phyloP scores from a whole-genome alignment of 2,329 filamentous ascomycete genomes.

The Dendrostoma leiphaemia region DNA sequence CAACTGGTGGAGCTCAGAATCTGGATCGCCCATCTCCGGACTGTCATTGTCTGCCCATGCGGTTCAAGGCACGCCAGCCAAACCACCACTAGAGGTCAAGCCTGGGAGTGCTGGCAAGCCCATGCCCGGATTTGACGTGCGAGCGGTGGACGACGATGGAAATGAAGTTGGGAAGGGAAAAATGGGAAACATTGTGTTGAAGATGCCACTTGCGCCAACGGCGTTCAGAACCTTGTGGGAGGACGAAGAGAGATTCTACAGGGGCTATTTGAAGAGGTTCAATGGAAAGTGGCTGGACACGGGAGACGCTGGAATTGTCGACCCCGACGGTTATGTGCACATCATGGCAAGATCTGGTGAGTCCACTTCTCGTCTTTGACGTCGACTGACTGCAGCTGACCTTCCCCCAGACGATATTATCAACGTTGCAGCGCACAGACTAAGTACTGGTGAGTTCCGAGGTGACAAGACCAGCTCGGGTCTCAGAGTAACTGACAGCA shows the following conservation, averaged over 20 bases:
- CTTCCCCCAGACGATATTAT: constrained; percentile 72
- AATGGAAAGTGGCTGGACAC: constrained; percentile 83
- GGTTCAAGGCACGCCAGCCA: constrained; percentile 32
- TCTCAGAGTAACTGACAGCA: constrained; percentile 7
- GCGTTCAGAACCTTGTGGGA: constrained; percentile 84
- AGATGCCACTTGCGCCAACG: constrained; percentile 77
- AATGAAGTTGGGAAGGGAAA: constrained; percentile 65
- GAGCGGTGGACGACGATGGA: constrained; percentile 78
- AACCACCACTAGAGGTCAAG: constrained; percentile 61
- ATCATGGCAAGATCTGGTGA: constrained; percentile 55
- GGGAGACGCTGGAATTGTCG: constrained; percentile 85
- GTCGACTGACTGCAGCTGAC: constrained; percentile 4
- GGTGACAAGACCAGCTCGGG: background rate
- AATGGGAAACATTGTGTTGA: constrained; percentile 92
- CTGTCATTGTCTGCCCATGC: constrained; percentile 56
- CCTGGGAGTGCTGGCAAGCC: constrained; percentile 87
- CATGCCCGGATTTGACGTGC: constrained; percentile 88
- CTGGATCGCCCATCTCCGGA: constrained; percentile 57
- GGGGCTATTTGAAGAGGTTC: constrained; percentile 81
- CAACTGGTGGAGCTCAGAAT: constrained; percentile 63
- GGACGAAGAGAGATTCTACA: constrained; percentile 83
- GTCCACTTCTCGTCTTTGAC: constrained; percentile 51
- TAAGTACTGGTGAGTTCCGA: constrained; percentile 69
- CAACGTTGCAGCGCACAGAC: constrained; percentile 90
- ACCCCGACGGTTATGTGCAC: constrained; percentile 66